phyloP scores from a whole-genome alignment of 83 land plant genomes.

The Picea abies region DNA sequence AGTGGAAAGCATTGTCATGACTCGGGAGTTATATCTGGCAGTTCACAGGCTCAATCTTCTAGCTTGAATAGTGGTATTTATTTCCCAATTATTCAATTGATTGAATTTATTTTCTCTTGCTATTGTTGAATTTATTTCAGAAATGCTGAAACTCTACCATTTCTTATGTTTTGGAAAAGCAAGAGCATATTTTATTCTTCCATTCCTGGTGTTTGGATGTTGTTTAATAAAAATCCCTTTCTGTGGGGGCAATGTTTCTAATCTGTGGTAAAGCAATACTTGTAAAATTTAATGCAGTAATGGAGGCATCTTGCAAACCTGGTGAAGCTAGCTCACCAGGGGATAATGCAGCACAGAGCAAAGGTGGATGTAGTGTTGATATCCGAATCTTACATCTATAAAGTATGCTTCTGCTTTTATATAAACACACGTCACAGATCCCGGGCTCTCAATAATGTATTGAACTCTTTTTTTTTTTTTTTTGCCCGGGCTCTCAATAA shows the following conservation, averaged over 20 bases:
- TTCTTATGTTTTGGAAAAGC: neutral
- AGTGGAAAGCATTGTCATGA: neutral
- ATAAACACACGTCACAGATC: neutral
- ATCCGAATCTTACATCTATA: neutral
- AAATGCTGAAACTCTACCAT: neutral
- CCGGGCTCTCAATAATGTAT: neutral
- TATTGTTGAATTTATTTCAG: neutral
- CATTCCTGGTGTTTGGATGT: constrained; percentile 2
- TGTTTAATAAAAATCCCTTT: constrained; percentile 1
- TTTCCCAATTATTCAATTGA: constrained; percentile 10
- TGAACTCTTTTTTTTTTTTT: no score
- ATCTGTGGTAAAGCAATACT: neutral
- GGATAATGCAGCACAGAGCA: neutral
- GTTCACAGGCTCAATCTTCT: neutral
- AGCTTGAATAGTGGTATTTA: constrained; percentile 1
- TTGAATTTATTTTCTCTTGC: constrained; percentile 2
- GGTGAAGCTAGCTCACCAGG: neutral
- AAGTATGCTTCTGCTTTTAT: neutral
- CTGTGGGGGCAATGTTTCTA: neutral
- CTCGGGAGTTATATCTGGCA: neutral
- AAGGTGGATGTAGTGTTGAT: neutral
- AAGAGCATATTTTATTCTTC: constrained; percentile 10
- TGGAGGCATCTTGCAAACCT: neutral
- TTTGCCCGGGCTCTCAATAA: neutral
- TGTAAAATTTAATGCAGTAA: neutral